Base-by-base conservation (phyloP, 1,139 yeast genomes). In the Kazachstania sp. region DNA sequence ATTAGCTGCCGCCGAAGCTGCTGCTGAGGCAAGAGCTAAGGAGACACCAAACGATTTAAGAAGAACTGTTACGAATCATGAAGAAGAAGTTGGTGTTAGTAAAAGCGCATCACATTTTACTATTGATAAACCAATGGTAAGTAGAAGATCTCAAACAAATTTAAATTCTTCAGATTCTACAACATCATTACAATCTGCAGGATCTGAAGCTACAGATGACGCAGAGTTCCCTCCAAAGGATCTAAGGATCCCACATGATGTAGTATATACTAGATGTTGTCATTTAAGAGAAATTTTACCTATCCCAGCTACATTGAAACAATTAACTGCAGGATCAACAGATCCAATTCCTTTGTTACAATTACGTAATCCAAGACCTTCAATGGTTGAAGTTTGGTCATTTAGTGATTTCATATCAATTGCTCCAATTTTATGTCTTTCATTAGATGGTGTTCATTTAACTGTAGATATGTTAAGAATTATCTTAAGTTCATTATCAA, bases 251-350 rank as follows among this genome's bases (percentile, higher is more conserved):
- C 71, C 73, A 35, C 71, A 81, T 47, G 95, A 86, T 57, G 77
- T 81, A 39, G 71, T 90, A 15, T 90, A 90, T 64, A 86, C 97
- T 0, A 71, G 97, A 54, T 88, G 97, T 63, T 90, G 97, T 60
- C 97, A 90, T 66, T 71, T 90, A 51, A 73, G 97, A 47, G 97
- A 90, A 60, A 90, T 90, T 46, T 68, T 90, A 54, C 97, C 97
- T 0, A 88, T 90, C 50, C 95, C 95, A 1, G 95, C 95, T 0
- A 87, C 95, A 0, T 65, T 87, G 57, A 84, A 83, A 58, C 97
- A 90, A 63, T 72, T 84, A 47, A 86, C 86, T 13, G 72, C 77
- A 47, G 86, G 84, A 0, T 75, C 86, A 0, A 73, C 79, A 52
- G 85, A 83, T 16, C 86, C 90, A 2, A 70, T 84, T 18, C 80